Conservation (phyloP, 2,329 filamentous ascomycete species). For the Fusarium piperis region DNA sequence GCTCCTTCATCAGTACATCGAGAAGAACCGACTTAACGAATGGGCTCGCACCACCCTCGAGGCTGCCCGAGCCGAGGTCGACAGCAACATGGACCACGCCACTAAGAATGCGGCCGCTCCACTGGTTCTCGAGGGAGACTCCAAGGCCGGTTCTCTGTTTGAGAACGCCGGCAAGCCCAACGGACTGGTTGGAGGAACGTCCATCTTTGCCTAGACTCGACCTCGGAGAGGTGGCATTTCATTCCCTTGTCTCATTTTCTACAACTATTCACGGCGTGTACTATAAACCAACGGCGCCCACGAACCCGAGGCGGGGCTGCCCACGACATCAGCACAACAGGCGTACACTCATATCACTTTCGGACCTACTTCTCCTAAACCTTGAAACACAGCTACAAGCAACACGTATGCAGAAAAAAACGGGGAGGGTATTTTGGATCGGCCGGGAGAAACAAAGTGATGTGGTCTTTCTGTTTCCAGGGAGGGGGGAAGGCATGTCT, state of each 20-base stretch:
- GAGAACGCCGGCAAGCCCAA: constrained; percentile 21
- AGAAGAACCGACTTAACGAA: constrained; percentile 73
- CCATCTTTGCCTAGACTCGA: constrained; percentile 20
- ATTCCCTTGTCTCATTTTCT: neutral
- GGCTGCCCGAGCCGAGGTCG: constrained; percentile 49
- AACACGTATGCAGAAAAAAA: constrained; percentile 22
- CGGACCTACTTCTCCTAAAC: neutral
- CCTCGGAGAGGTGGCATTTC: neutral
- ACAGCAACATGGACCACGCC: constrained; percentile 46
- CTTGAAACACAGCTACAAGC: constrained; percentile 3
- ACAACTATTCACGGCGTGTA: constrained; percentile 15
- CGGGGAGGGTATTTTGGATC: constrained; percentile 29
- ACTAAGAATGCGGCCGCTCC: constrained; percentile 32
- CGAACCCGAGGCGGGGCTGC: neutral
- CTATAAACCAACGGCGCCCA: constrained; percentile 8
- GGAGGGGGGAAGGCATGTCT: constrained; percentile 4
- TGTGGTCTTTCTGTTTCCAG: constrained; percentile 20
- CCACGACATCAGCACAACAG: constrained; percentile 12
- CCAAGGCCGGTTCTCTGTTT: constrained; percentile 34
- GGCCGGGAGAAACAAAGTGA: constrained; percentile 16
- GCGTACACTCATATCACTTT: constrained; percentile 8
- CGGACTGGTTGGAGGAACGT: neutral
- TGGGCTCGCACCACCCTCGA: constrained; percentile 65
- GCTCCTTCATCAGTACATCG: constrained; percentile 69
- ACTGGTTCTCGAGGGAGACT: constrained; percentile 5